Conservation (phyloP, 2,329 filamentous ascomycete genomes). For the Colletotrichum tabaci region DNA sequence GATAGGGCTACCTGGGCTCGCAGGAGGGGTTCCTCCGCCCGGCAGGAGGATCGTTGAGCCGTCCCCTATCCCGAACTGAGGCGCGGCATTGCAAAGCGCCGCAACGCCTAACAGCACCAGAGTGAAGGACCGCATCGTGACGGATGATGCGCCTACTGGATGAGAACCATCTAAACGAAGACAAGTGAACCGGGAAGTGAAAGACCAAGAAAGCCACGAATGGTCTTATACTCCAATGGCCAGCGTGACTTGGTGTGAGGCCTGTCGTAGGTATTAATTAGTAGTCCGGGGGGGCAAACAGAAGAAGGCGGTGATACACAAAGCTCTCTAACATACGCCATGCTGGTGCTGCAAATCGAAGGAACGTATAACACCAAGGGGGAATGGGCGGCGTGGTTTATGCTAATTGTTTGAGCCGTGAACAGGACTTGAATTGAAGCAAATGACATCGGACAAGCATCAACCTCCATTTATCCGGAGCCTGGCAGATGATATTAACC, state of each 20-base stretch:
- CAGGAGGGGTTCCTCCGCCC: background rate
- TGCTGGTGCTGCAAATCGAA: too few relatives aligned
- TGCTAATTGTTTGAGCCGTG: background rate
- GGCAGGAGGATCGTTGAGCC: constrained; percentile 27
- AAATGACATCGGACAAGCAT: background rate
- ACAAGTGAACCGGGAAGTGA: background rate
- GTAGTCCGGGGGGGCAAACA: too few relatives aligned
- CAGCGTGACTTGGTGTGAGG: background rate
- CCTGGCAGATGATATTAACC: background rate
- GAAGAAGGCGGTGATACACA: too few relatives aligned
- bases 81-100: constrained; percentile 24
- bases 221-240: background rate
- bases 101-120: constrained; percentile 12
- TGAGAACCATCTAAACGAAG: background rate
- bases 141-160: background rate
- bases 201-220: accelerated
- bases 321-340: background rate
- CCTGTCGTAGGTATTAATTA: too few relatives aligned
- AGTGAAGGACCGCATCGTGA: constrained; percentile 3
- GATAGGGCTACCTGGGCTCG: background rate
- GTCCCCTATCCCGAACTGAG: constrained; percentile 18
- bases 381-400: too few relatives aligned
- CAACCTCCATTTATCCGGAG: background rate
- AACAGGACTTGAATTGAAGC: background rate
- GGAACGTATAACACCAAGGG: background rate